Evolutionary conservation across 2,329 filamentous ascomycete genomes (phyloP).

Genomic region (Dryadomyces sulphureus): DNA sequence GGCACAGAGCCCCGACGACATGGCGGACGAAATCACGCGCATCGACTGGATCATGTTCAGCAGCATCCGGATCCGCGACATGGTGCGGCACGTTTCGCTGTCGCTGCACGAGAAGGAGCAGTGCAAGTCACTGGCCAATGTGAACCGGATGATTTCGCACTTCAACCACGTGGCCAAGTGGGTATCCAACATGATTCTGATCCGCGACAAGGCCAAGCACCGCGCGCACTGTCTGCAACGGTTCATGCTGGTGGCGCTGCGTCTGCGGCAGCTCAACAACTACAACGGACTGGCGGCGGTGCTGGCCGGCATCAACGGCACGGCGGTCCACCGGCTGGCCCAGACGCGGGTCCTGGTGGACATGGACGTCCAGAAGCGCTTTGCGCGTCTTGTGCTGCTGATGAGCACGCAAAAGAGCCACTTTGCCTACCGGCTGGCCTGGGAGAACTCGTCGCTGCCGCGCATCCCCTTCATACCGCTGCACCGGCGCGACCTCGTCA

Average conservation of each 20-base stretch:
- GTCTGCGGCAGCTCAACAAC: constrained; percentile 83
- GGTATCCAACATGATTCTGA: constrained; percentile 69
- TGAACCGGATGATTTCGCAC: constrained; percentile 88
- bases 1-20: constrained; percentile 67
- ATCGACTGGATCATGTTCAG: constrained; percentile 99
- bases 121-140: constrained; percentile 65
- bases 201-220: constrained; percentile 93
- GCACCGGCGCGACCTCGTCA: constrained; percentile 77
- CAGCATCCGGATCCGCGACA: constrained; percentile 80
- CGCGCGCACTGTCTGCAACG: constrained; percentile 83
- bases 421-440: constrained; percentile 89
- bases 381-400: constrained; percentile 73
- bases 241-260: constrained; percentile 81
- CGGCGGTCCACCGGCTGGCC: constrained; percentile 66
- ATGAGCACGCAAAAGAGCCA: constrained; percentile 91
- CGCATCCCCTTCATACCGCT: constrained; percentile 89
- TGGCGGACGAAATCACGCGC: constrained; percentile 81
- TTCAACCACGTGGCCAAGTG: constrained; percentile 78
- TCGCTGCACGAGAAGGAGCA: constrained; percentile 55
- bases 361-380: constrained; percentile 60
- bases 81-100: constrained; percentile 80
- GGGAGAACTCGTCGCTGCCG: constrained; percentile 85
- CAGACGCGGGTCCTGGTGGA: constrained; percentile 69
- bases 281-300: constrained; percentile 95
- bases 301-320: constrained; percentile 80